These are phyloP conservation scores for Stevia rebaudiana DNA, from an alignment of 140 eudicot species.

Conservation along the genomic window DNA sequence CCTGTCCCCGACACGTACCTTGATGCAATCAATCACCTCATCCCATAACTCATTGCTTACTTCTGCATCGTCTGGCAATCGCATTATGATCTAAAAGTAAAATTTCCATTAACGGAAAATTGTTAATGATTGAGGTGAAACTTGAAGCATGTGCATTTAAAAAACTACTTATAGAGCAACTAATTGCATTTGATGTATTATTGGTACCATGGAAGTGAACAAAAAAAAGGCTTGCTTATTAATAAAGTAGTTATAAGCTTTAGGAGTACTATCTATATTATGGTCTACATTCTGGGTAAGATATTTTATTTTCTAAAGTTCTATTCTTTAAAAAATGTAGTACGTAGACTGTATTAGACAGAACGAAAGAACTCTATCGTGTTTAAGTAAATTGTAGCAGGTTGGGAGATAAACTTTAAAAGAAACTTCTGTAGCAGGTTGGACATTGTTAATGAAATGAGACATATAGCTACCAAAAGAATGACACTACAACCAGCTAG, in stretches of 20 bases:
- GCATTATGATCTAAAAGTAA: conserved; percentile 67
- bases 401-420: background rate
- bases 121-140: background rate
- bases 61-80: conserved; percentile 94
- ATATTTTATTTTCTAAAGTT: background rate
- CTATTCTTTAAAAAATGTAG: background rate
- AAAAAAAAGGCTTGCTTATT: background rate
- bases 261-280: background rate
- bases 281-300: background rate
- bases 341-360: background rate
- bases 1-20: conserved; percentile 65
- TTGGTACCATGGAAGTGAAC: background rate
- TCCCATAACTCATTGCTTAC: conserved; percentile 87
- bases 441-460: background rate
- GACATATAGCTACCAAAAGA: background rate
- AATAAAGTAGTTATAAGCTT: background rate
- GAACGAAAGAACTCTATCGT: background rate
- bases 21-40: conserved; percentile 85
- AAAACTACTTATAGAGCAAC: background rate
- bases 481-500: background rate
- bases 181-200: background rate
- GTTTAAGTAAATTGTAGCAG: background rate
- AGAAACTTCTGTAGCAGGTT: background rate
- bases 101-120: background rate
- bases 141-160: background rate